Evolutionary conservation across 305 asterid species (phyloP), one percentile per base, ranked within the genome.

Genomic region (Fraxinus sp.): DNA sequence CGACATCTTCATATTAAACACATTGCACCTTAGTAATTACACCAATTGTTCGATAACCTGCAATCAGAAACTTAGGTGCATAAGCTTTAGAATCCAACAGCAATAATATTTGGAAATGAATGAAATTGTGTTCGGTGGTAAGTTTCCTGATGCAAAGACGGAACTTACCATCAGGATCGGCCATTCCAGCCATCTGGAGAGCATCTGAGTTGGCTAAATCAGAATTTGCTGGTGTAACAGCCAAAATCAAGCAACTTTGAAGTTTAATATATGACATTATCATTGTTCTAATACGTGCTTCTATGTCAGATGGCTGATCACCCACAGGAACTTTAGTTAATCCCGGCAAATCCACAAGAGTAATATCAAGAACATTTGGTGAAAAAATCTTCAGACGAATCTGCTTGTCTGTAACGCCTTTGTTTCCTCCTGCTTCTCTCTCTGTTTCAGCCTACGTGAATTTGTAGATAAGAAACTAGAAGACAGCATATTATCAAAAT

Each of bases 151-250:
- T 57, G 7, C 70, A 66, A 84, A 18, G 18, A 33, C 13, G 33
- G 11, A 77, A 62, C 84, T 33, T 75, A 87, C 90, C 90, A n/a
- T 77, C 26, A 7, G 88, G 90, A 85, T 87, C 90, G 1, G 82
- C 90, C 78, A 55, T 82, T 59, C 59, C 78, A 10, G 90, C 90
- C 83, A 87, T 76, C 80, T 87, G 87, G 20, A 87, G 43, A 59
- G 90, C 90, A 79, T 87, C 90, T 4, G 87, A 87, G 37, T 80
- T 87, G 0, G 87, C 88, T 83, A 87, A 84, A 77, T 87, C 87
- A 5, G 87, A 80, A 77, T 87, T 87, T 26, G 90, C 90, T 37
- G 87, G 88, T 57, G 83, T 85, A 78, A 87, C 88, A 72, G 90
- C 90, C 83, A 87, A 80, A 73, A 87, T 87, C 59, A 87, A 59